phyloP scores from a whole-genome alignment of 257 asterid genomes.

The Echites panduratus region DNA sequence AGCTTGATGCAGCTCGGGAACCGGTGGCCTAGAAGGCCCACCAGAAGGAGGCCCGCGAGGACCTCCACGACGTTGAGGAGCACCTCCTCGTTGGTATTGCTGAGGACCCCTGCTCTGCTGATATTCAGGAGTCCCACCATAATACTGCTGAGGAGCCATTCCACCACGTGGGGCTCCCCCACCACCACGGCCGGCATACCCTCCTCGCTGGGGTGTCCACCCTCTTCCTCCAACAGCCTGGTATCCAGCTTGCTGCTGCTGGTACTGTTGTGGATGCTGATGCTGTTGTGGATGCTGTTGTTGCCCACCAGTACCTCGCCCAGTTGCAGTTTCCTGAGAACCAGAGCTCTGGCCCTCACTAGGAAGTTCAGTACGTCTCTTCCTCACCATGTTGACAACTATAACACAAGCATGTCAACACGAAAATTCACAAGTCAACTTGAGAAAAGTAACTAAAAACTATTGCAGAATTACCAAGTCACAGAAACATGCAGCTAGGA shows the following conservation, averaged over 20 bases:
- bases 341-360: slow-evolving; percentile 61
- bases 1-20: slow-evolving; percentile 99
- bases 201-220: slow-evolving; percentile 7
- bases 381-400: slow-evolving; percentile 67
- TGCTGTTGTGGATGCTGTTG: slow-evolving; percentile 35
- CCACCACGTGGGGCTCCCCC: slow-evolving; percentile 33
- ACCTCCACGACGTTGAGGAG: slow-evolving; percentile 51
- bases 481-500: neutral
- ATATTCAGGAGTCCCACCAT: slow-evolving; percentile 30
- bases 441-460: neutral
- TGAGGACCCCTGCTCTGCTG: slow-evolving; percentile 45
- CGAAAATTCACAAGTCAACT: neutral
- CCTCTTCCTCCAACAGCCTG: slow-evolving; percentile 16
- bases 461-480: neutral
- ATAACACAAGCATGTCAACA: slow-evolving; percentile 15
- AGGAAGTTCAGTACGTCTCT: slow-evolving; percentile 62
- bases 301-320: slow-evolving; percentile 44
- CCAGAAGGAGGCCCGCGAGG: slow-evolving; percentile 64
- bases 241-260: slow-evolving; percentile 23
- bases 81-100: slow-evolving; percentile 57
- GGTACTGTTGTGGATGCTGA: slow-evolving; percentile 34
- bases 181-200: slow-evolving; percentile 21
- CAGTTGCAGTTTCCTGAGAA: slow-evolving; percentile 46
- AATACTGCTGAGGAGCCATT: slow-evolving; percentile 30
- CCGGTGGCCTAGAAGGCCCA: slow-evolving; percentile 66